A percentile compares a stretch with the other conserved stretches of the same genome.
Conservation (phyloP, 2,329 filamentous ascomycete genomes). For the Diaporthe citriasiana region DNA sequence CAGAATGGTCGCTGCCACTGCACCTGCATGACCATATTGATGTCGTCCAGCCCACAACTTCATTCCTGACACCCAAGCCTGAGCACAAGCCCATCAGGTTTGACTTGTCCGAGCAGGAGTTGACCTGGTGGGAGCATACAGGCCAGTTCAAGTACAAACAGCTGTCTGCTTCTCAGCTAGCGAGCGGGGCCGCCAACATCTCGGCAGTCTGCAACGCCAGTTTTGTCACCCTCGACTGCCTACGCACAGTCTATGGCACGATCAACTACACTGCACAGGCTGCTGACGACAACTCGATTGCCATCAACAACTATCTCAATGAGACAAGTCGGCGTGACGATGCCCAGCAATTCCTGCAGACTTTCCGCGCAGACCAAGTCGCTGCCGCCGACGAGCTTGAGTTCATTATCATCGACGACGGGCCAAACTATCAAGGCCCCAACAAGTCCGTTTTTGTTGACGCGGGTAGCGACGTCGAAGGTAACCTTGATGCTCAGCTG, state of each 20-base stretch:
- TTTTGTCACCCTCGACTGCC: slow-evolving; percentile 60
- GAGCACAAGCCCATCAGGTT: slow-evolving; percentile 43
- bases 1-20: slow-evolving; percentile 49
- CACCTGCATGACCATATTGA: slow-evolving; percentile 57
- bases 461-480: slow-evolving; percentile 46
- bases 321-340: slow-evolving; percentile 27
- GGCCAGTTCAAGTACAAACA: slow-evolving; percentile 41
- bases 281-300: slow-evolving; percentile 17
- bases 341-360: slow-evolving; percentile 24
- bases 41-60: slow-evolving; percentile 61
- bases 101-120: slow-evolving; percentile 23
- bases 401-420: slow-evolving; percentile 29
- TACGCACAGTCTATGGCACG: slow-evolving; percentile 47
- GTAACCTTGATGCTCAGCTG: slow-evolving; percentile 22
- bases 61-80: slow-evolving; percentile 54
- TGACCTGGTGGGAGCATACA: slow-evolving; percentile 35
- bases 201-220: slow-evolving; percentile 46
- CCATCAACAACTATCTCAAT: slow-evolving; percentile 25
- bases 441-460: slow-evolving; percentile 45
- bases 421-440: slow-evolving; percentile 38
- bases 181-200: slow-evolving; percentile 10
- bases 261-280: slow-evolving; percentile 29
- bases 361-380: slow-evolving; percentile 8
- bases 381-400: slow-evolving; percentile 30
- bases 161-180: slow-evolving; percentile 41